Conservation (phyloP, 2,329 filamentous ascomycete genomes). For the Microcera coccophila region DNA sequence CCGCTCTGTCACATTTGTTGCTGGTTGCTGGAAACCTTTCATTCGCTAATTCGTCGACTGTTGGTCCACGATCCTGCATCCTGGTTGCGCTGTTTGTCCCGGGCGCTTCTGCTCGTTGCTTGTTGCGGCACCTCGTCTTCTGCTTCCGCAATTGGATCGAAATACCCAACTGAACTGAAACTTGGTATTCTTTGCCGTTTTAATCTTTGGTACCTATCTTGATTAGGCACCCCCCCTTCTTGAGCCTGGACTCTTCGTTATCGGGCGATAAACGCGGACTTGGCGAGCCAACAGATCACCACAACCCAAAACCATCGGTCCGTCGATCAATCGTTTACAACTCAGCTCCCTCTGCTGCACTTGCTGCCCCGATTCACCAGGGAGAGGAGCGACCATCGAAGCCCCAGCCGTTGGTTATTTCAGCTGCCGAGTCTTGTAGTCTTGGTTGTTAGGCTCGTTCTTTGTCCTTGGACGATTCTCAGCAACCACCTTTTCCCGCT, state of each 20-base stretch:
- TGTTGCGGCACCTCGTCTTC: background rate
- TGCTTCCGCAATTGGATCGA: no score
- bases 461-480: slow-evolving; percentile 5
- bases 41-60: slow-evolving; percentile 23
- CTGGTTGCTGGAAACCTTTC: slow-evolving; percentile 26
- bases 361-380: background rate
- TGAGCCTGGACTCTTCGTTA: background rate
- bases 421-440: background rate
- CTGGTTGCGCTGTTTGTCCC: slow-evolving; percentile 16
- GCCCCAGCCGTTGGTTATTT: no score
- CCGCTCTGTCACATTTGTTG: slow-evolving; percentile 25
- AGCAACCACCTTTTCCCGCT: slow-evolving; percentile 3
- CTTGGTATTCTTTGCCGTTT: slow-evolving; percentile 5
- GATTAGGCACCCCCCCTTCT: slow-evolving; percentile 4
- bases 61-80: slow-evolving; percentile 28
- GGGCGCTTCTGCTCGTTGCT: slow-evolving; percentile 1
- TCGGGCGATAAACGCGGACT: background rate
- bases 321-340: background rate
- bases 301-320: background rate
- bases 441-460: slow-evolving; percentile 3
- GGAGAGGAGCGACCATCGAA: background rate
- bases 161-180: slow-evolving; percentile 1
- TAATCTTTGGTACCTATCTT: slow-evolving; percentile 4
- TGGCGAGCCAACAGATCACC: background rate
- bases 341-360: background rate